Evolutionary conservation across 768 basidiomycete species (phyloP).

Genomic region (Crassisporium funariophilum): DNA sequence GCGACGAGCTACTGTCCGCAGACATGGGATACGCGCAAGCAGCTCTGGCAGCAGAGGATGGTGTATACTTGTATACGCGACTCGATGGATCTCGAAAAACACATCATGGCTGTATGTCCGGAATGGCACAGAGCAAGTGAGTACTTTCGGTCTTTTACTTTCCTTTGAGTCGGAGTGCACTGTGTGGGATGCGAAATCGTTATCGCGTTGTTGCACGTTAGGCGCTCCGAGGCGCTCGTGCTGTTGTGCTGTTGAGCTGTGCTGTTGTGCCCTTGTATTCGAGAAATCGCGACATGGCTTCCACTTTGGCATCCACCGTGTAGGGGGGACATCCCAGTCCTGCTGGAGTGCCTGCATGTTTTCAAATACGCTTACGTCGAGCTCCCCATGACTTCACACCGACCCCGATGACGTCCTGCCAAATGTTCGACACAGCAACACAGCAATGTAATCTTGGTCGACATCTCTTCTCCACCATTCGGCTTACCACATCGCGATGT

Average conservation of each 20-base stretch:
- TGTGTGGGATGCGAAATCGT: conserved; percentile 1
- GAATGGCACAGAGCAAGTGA: conserved; percentile 62
- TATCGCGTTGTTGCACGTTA: conserved; percentile 3
- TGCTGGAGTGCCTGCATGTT: too few relatives aligned
- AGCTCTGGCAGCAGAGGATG: conserved; percentile 63
- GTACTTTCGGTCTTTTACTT: conserved; percentile 27
- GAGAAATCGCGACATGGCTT: background rate
- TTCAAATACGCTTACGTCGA: too few relatives aligned
- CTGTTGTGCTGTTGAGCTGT: background rate
- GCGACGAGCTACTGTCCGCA: conserved; percentile 48
- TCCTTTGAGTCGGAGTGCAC: conserved; percentile 3
- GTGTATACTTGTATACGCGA: conserved; percentile 66
- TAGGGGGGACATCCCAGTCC: too few relatives aligned
- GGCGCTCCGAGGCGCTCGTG: conserved; percentile 5
- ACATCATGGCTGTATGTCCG: conserved; percentile 63
- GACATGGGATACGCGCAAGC: conserved; percentile 48
- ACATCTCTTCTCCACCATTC: too few relatives aligned
- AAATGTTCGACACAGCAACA: too few relatives aligned
- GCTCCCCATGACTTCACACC: too few relatives aligned
- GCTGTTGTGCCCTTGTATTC: background rate
- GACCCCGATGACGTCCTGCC: too few relatives aligned
- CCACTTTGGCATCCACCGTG: background rate
- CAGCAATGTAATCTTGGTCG: too few relatives aligned
- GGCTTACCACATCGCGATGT: too few relatives aligned
- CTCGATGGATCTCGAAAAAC: conserved; percentile 55